A percentile compares a stretch with the other conserved stretches of the same genome.
These are phyloP conservation scores for Skeletonema tropicum DNA, from an alignment of 108 stramenopile species.

Conservation along the genomic window DNA sequence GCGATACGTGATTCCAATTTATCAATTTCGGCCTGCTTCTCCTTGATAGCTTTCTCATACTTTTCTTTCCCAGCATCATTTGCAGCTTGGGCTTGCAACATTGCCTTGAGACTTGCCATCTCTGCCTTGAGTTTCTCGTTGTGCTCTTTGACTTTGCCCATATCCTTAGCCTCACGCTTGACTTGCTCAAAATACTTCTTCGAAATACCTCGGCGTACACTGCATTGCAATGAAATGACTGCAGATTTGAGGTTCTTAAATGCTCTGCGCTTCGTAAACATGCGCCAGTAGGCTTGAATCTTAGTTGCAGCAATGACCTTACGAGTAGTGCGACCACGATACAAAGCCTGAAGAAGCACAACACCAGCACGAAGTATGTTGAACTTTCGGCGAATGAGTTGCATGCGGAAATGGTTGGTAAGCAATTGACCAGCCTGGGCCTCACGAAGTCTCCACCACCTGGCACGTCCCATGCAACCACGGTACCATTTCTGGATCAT, in stretches of 20 bases:
- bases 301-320: slow-evolving; percentile 63
- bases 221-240: slow-evolving; percentile 78
- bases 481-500: slow-evolving; percentile 81
- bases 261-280: slow-evolving; percentile 42
- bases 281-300: slow-evolving; percentile 69
- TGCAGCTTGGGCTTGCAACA: slow-evolving; percentile 87
- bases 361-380: slow-evolving; percentile 59
- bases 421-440: slow-evolving; percentile 80
- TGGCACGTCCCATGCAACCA: slow-evolving; percentile 82
- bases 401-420: slow-evolving; percentile 84
- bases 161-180: slow-evolving; percentile 84
- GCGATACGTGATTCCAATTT: slow-evolving; percentile 74
- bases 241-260: slow-evolving; percentile 72
- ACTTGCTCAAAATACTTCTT: slow-evolving; percentile 60
- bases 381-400: slow-evolving; percentile 60
- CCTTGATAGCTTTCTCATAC: slow-evolving; percentile 59
- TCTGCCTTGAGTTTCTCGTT: slow-evolving; percentile 90
- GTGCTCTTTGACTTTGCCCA: slow-evolving; percentile 85
- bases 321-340: slow-evolving; percentile 69
- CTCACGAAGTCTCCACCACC: slow-evolving; percentile 82
- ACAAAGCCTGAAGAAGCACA: slow-evolving; percentile 70
- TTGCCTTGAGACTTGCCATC: slow-evolving; percentile 91
- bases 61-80: slow-evolving; percentile 64
- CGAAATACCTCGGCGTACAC: slow-evolving; percentile 61
- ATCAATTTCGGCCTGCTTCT: slow-evolving; percentile 75